phyloP scores from a whole-genome alignment of 257 asterid genomes.

The Nicotiana tomentosiformis region DNA sequence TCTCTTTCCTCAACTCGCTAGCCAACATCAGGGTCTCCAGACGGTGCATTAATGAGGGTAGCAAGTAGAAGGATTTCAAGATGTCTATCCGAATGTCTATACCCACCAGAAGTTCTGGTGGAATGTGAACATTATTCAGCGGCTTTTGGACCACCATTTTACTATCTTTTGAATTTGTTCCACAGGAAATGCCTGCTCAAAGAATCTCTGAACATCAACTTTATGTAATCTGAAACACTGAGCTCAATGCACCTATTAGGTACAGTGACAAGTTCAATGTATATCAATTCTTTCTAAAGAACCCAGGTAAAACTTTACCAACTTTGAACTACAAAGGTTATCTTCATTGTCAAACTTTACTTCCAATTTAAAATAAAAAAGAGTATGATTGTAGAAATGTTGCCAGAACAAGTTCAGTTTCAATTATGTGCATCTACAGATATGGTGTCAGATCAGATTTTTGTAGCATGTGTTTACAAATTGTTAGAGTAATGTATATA shows the following conservation, averaged over 20 bases:
- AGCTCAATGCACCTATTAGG: not conserved
- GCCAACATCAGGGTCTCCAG: slow-evolving; percentile 87
- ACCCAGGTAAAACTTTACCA: not conserved
- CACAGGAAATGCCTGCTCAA: slow-evolving; percentile 27
- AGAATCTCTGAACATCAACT: not conserved
- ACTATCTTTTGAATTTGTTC: slow-evolving; percentile 23
- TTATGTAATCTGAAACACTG: not conserved
- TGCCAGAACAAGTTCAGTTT: not conserved
- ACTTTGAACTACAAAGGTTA: not conserved
- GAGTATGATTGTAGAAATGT: not conserved
- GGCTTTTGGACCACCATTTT: slow-evolving; percentile 34
- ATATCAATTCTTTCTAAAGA: slow-evolving; percentile 4
- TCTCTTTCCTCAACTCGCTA: slow-evolving; percentile 74
- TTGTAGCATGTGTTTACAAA: not conserved
- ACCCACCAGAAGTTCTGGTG: slow-evolving; percentile 81
- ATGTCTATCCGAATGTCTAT: slow-evolving; percentile 47
- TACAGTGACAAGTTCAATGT: slow-evolving; percentile 1
- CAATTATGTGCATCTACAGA: not conserved
- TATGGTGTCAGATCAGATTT: not conserved
- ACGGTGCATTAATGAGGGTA: slow-evolving; percentile 92
- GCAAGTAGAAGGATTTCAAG: slow-evolving; percentile 75
- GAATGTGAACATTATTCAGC: slow-evolving; percentile 58
- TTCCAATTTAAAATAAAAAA: not conserved
- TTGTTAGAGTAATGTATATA: too few species aligned
- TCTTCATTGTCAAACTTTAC: not conserved